These are phyloP conservation scores for Phylloporus sp. DNA, from an alignment of 768 basidiomycete species.

Conservation along the genomic window DNA sequence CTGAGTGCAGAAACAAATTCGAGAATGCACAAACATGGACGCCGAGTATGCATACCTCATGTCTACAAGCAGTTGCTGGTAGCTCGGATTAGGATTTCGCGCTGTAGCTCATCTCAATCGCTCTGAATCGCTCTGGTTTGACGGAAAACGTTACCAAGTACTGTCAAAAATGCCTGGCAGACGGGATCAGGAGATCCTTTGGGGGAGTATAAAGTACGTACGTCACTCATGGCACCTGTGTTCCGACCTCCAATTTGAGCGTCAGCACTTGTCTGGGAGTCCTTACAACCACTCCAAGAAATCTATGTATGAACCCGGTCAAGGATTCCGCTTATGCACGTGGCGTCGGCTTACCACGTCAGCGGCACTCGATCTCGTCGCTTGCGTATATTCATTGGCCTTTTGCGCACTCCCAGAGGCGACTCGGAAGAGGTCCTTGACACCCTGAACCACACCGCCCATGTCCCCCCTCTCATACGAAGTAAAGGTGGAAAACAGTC, in stretches of 20 bases:
- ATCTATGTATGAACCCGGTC: slow-evolving; percentile 41
- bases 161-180: slow-evolving; percentile 51
- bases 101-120: slow-evolving; percentile 22
- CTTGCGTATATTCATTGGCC: slow-evolving; percentile 55
- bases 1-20: slow-evolving; percentile 18
- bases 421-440: slow-evolving; percentile 69
- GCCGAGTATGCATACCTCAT: slow-evolving; percentile 35
- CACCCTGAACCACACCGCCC: slow-evolving; percentile 67
- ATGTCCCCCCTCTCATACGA: slow-evolving; percentile 80
- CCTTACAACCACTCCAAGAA: slow-evolving; percentile 83
- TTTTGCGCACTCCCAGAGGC: slow-evolving; percentile 63
- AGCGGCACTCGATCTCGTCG: slow-evolving; percentile 71
- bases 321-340: not conserved
- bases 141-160: slow-evolving; percentile 38
- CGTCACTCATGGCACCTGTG: slow-evolving; percentile 78
- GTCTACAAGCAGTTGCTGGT: slow-evolving; percentile 42
- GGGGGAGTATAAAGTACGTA: slow-evolving; percentile 30
- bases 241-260: slow-evolving; percentile 59
- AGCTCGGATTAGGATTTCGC: slow-evolving; percentile 46
- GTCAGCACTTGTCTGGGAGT: slow-evolving; percentile 79
- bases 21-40: not conserved
- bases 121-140: not conserved
- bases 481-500: slow-evolving; percentile 69
- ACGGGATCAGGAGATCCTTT: not conserved
- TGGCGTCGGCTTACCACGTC: slow-evolving; percentile 62